These are phyloP conservation scores for Aureobasidium subglaciale DNA, from an alignment of 2,329 filamentous ascomycete species.

Conservation along the genomic window DNA sequence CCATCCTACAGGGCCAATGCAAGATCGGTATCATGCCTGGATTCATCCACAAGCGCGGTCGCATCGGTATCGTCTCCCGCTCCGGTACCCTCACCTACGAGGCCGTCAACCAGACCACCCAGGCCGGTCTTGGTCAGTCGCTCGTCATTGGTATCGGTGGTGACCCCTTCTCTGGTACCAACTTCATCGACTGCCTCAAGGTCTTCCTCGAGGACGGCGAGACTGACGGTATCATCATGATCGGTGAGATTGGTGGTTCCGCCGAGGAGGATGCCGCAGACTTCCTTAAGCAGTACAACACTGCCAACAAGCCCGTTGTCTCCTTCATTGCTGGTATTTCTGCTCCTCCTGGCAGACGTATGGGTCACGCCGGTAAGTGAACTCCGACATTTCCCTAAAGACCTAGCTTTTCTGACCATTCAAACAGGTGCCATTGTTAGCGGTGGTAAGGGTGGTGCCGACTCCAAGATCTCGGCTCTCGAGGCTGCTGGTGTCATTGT, in stretches of 20 bases:
- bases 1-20: slow-evolving; percentile 68
- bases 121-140: slow-evolving; percentile 92
- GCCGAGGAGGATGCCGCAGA: slow-evolving; percentile 98
- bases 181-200: slow-evolving; percentile 98
- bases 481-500: slow-evolving; percentile 92
- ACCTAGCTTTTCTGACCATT: slow-evolving; percentile 5
- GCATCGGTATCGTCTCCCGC: slow-evolving; percentile 96
- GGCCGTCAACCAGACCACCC: slow-evolving; percentile 98
- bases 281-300: slow-evolving; percentile 90
- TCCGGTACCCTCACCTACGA: slow-evolving; percentile 99
- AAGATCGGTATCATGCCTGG: slow-evolving; percentile 99
- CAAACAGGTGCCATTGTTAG: slow-evolving; percentile 74
- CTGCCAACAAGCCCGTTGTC: slow-evolving; percentile 88
- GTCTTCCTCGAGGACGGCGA: slow-evolving; percentile 94
- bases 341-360: slow-evolving; percentile 88
- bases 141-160: slow-evolving; percentile 97
- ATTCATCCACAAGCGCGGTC: slow-evolving; percentile 99
- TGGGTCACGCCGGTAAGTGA: slow-evolving; percentile 82
- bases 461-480: slow-evolving; percentile 95
- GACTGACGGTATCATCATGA: slow-evolving; percentile 99
- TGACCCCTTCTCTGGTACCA: slow-evolving; percentile 97
- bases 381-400: neutral
- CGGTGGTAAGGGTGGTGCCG: slow-evolving; percentile 93
- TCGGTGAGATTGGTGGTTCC: slow-evolving; percentile 95
- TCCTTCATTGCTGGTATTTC: slow-evolving; percentile 98